A percentile compares a stretch with the other conserved stretches of the same genome.
Evolutionary conservation across 2,329 filamentous ascomycete species (phyloP).

Genomic region (Echinosphaeria canescens): DNA sequence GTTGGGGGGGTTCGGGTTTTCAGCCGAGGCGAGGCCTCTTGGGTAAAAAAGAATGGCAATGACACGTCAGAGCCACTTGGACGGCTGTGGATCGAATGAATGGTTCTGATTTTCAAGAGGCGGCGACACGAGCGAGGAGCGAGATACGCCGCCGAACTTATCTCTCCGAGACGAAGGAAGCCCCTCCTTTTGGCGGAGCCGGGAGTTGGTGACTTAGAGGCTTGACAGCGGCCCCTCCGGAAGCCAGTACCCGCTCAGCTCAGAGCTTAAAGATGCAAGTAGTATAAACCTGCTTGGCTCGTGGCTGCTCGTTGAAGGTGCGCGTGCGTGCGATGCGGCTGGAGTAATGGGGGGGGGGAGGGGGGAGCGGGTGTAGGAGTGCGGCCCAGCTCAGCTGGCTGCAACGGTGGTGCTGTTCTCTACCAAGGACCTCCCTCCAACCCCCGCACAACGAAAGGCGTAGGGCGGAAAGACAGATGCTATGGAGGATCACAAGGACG

Average conservation of each 20-base stretch:
- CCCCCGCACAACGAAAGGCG: too few relatives aligned
- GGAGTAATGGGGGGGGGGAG: conserved; percentile 2
- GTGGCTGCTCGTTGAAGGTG: background rate
- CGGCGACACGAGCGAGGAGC: conserved; percentile 3
- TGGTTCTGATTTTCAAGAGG: conserved; percentile 6
- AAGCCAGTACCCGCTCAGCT: background rate
- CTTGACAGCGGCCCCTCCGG: background rate
- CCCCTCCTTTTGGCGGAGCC: background rate
- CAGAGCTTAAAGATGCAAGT: background rate
- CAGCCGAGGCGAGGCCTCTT: background rate
- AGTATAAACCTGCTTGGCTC: conserved; percentile 1
- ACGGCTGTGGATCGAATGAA: conserved; percentile 3
- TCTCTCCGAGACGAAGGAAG: background rate
- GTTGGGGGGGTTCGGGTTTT: background rate
- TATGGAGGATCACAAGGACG: too few relatives aligned
- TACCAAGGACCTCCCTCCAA: too few relatives aligned
- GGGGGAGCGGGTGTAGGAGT: too few relatives aligned
- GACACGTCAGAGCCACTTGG: conserved; percentile 10
- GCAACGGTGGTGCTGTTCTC: too few relatives aligned
- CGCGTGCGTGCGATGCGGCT: background rate
- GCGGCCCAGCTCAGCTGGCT: too few relatives aligned
- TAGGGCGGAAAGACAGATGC: too few relatives aligned
- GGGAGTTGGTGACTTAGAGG: background rate
- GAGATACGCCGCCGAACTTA: conserved; percentile 1
- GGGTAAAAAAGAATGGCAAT: conserved; percentile 1